Percentiles rank a stretch among this genome's conserved stretches.
These are phyloP conservation scores for Claviceps sp. DNA, from an alignment of 2,329 filamentous ascomycete genomes.

Conservation along the genomic window DNA sequence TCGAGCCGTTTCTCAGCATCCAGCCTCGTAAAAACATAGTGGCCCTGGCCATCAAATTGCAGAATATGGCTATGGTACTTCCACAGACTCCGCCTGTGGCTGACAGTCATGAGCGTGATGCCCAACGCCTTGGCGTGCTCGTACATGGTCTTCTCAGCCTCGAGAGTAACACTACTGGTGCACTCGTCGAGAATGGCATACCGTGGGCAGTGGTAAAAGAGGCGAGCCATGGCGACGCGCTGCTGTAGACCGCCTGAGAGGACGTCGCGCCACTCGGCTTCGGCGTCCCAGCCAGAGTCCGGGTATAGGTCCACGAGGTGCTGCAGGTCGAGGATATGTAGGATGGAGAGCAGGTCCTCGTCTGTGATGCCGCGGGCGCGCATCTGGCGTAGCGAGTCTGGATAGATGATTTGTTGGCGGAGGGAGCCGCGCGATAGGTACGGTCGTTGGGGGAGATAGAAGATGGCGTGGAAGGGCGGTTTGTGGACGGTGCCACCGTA, in stretches of 20 bases:
- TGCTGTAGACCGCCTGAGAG: conserved; percentile 88
- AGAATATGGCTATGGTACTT: conserved; percentile 90
- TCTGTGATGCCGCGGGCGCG: conserved; percentile 74
- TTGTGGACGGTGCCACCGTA: conserved; percentile 91
- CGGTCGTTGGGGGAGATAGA: conserved; percentile 93
- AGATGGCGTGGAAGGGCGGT: conserved; percentile 83
- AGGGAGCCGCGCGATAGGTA: conserved; percentile 85
- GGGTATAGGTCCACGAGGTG: conserved; percentile 65
- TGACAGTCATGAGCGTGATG: conserved; percentile 95
- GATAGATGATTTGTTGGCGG: conserved; percentile 95
- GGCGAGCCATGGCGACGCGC: conserved; percentile 86
- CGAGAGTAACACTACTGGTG: conserved; percentile 86
- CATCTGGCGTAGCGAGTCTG: conserved; percentile 79
- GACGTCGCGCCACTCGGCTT: conserved; percentile 93
- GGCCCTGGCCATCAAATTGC: conserved; percentile 91
- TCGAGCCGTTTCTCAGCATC: conserved; percentile 76
- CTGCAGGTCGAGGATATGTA: conserved; percentile 70
- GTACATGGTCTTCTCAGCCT: conserved; percentile 94
- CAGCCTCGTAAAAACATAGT: conserved; percentile 77
- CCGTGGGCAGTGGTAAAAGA: conserved; percentile 85
- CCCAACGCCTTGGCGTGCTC: conserved; percentile 84
- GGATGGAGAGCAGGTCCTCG: conserved; percentile 61
- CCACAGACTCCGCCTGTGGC: conserved; percentile 83
- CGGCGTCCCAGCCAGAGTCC: conserved; percentile 67
- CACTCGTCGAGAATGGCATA: conserved; percentile 97